Evolutionary conservation across 129 eudicot species (phyloP), one percentile per base, ranked within the genome.

Genomic region (Saposhnikovia divaricata): DNA sequence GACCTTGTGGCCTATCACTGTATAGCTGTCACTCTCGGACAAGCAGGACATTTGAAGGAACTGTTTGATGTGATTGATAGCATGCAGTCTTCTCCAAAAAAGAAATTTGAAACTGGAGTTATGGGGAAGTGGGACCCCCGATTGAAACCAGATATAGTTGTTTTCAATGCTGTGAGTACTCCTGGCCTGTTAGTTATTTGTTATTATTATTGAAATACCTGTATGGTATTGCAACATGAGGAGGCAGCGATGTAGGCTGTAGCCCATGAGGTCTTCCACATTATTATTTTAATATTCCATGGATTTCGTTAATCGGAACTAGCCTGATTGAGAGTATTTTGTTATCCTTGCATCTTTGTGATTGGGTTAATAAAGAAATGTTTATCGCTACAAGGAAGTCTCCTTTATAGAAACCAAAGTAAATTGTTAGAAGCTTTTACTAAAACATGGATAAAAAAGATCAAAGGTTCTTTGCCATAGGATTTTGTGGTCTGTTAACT

Each of bases 1-100:
- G 98, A 95, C 77, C 81, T 80, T 50, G 89, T 89, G 46, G 96
- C 98, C 45, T 95, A 95, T 87, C 93, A 66, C 74, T 89, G 92
- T 69, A 92, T 95, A 69, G 97, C 97, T 68, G 91, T 95, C 79
- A 92, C 93, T 76, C 98, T 95, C 85, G 98, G 98, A 82, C 98
- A 95, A 90, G 96, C 98, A 19, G 98, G 98, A 23, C 85, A 95
- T 83, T 87, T 95, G 89, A 87, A 89, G 87, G 98, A 95, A 80
- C 88, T 95, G 11, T 95, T 95, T 78, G 94, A 92, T 43, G 97
- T 95, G 79, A 92, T 95, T 25, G 98, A 95, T 89, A 80, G 83
- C 87, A 95, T 95, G 98, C 85, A 83, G 80, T 89, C 96, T 82
- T 89, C 89, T 81, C 97, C 98, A 79, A 86, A 85, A 84, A 90